Evolutionary conservation across 352 stramenopile genomes (phyloP), one percentile per base, ranked within the genome.

Genomic region (Pythium utonaiense): DNA sequence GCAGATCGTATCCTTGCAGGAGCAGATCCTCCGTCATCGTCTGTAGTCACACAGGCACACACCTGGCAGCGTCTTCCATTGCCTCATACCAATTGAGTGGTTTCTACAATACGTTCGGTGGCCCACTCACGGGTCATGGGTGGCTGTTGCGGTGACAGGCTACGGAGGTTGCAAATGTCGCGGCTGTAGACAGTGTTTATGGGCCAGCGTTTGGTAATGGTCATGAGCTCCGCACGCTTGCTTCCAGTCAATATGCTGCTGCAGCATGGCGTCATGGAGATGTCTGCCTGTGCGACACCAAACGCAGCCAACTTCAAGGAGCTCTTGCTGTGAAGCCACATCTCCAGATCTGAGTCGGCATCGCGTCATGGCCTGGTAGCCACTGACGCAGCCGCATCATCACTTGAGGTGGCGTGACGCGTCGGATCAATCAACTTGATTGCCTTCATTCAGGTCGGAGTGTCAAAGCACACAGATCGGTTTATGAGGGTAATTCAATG

Each of bases 381-480:
- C 30, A 24, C 31, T 59, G 58, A 65, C 58, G 58, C 58, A 40
- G 50, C 58, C 36, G 57, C 58, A 57, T 55, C 58, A 59, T 19
- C 30, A 34, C 30, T 34, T 13, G n/a, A 9, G 0, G n/a, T 16
- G 27, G 31, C 19, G 40, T 65, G 58, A 65, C 58, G 50, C 58
- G 12, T 19, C 48, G 34, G 40, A 44, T 27, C 25, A 65, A 47
- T 38, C 14, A 33, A 17, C 0, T 21, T 62, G 31, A 62, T 36
- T 42, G 14, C 28, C 21, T 8, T 25, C 10, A 24, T 25, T 16
- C 44, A 62, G 44, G 53, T 62, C 44, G 55, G 21, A 40, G 14
- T 40, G 33, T 40, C 33, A 40, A 14, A 6, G 5, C 14, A 5
- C 3, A 3, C 24, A 9, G 3, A 45, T 45, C 8, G 16, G 9